phyloP scores from a whole-genome alignment of 2,329 filamentous ascomycete genomes.

The Ophiostoma novo-ulmi region DNA sequence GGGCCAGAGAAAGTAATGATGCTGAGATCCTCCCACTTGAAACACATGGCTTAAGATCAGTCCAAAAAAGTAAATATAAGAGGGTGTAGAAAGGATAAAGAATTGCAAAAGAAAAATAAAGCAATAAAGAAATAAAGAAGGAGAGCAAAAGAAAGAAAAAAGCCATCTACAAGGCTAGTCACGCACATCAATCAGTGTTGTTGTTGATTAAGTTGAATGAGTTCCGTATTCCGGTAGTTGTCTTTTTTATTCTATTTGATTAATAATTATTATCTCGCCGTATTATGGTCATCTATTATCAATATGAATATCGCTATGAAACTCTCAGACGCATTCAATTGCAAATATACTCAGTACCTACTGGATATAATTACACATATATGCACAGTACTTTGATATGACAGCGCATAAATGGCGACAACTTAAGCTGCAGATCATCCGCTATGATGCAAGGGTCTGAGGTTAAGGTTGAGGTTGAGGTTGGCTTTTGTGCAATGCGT shows the following conservation, averaged over 20 bases:
- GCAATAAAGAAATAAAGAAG: too few species aligned
- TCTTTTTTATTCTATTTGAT: neutral
- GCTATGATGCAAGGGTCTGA: neutral
- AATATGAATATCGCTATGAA: neutral
- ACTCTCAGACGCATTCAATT: too few species aligned
- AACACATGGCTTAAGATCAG: constrained; percentile 4
- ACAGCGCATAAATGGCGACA: neutral
- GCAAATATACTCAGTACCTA: neutral
- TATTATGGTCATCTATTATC: neutral
- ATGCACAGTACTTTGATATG: constrained; percentile 1
- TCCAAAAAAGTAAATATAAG: neutral
- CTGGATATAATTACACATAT: neutral
- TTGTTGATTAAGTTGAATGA: neutral
- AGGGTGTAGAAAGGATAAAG: neutral
- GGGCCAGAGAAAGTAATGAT: constrained; percentile 1
- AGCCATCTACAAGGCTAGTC: neutral
- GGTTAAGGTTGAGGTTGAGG: neutral
- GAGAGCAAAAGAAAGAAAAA: neutral
- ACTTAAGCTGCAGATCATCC: neutral
- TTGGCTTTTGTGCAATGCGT: neutral
- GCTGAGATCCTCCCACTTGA: constrained; percentile 4
- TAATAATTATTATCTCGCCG: neutral
- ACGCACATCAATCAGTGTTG: neutral
- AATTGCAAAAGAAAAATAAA: neutral
- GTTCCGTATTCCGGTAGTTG: neutral